Conservation (phyloP, 345 rosid genomes). For the Angophora floribunda region DNA sequence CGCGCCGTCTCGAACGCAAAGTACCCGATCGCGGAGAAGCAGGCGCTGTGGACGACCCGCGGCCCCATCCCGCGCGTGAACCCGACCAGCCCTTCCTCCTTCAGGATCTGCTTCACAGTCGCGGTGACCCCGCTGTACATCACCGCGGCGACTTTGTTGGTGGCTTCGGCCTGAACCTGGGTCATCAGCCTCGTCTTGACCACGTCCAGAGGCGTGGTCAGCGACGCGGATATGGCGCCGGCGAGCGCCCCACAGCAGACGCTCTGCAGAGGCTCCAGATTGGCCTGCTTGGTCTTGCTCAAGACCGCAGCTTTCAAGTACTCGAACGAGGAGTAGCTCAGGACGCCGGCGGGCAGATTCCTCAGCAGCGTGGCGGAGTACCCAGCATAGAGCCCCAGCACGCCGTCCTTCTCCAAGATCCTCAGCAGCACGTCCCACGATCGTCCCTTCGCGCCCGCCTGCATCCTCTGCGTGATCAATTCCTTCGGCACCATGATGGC, state of each 20-base stretch:
- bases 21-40: conserved; percentile 84
- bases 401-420: conserved; percentile 77
- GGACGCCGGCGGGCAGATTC: conserved; percentile 87
- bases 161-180: conserved; percentile 42
- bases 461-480: conserved; percentile 87
- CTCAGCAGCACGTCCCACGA: conserved; percentile 68
- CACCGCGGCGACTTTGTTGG: conserved; percentile 42
- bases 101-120: conserved; percentile 67
- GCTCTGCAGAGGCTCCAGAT: conserved; percentile 82
- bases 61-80: conserved; percentile 84
- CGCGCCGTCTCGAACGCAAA: conserved; percentile 95
- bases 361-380: conserved; percentile 83
- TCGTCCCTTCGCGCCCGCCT: conserved; percentile 77
- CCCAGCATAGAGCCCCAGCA: conserved; percentile 83
- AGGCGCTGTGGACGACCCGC: conserved; percentile 86
- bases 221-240: conserved; percentile 84
- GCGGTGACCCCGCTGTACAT: conserved; percentile 51
- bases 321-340: conserved; percentile 89
- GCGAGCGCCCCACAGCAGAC: conserved; percentile 87
- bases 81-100: conserved; percentile 90
- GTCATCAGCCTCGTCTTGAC: conserved; percentile 96
- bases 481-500: conserved; percentile 96
- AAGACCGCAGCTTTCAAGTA: conserved; percentile 76
- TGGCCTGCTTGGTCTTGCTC: conserved; percentile 38
- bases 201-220: conserved; percentile 89